Evolutionary conservation across 129 eudicot species (phyloP), one percentile per base, ranked within the genome.

Genomic region (Ambrosia trifida): DNA sequence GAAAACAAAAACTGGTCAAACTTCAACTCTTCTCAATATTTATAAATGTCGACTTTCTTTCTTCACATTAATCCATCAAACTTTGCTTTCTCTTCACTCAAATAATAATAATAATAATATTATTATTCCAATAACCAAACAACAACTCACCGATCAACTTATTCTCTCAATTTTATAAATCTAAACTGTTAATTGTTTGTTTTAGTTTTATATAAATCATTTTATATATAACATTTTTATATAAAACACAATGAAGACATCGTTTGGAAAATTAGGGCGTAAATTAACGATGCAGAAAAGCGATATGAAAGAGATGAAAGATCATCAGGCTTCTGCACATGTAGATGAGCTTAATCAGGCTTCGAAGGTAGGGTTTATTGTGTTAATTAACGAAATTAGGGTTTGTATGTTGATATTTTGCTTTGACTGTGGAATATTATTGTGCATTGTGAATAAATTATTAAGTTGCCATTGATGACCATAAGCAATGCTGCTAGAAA

Each of bases 301-400:
- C 75, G 86, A 88, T 40, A 87, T 70, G 4, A 85, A 83, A 78
- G 96, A 87, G 47, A 72, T 72, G 72, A 73, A 69, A 51, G 90
- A 83, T 73, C 83, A 83, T 28, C 94, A 85, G 24, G 61, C 83
- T 66, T 81, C 85, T 35, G 80, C 78, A 28, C 83, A 77, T 70
- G 43, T 82, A 7, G 87, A 89, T 81, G 89, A 84, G 28, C 84
- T 93, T 17, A 78, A 76, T 83, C 83, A 77, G 57, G 98, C 91
- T 64, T 79, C 96, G 3, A 84, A 87, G 98, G 98, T 92, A 52
- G 66, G 69, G 38, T 68, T 47, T 40, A 5, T 40, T 40, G 44
- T 40, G 44, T 40, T 6, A 40, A 40, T 40, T 40, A 10, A 5
- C 10, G 7, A 10, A 6, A 10, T 40, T 40, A 40, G 44, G 44